Conservation (phyloP, 2,329 filamentous ascomycete species). For the Scytalidium lignicola region DNA sequence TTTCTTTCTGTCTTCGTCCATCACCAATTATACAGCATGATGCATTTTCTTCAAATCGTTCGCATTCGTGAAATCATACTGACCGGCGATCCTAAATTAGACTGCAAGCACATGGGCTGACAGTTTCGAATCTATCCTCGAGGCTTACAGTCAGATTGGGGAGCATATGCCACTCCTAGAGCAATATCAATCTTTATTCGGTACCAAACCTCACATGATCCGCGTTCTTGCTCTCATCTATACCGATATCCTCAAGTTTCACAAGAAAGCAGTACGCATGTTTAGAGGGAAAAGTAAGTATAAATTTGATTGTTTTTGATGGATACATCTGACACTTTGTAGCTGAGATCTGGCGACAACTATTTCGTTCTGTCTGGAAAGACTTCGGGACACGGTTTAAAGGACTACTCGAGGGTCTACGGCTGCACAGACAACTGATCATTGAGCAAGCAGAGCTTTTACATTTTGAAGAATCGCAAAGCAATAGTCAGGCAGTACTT, state of each 20-base stretch:
- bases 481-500: no score
- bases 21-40: no score
- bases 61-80: no score
- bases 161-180: conserved; percentile 32
- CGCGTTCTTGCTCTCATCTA: conserved; percentile 30
- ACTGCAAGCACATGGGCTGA: conserved; percentile 28
- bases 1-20: no score
- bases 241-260: conserved; percentile 34
- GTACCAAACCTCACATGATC: conserved; percentile 24
- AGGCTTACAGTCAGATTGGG: conserved; percentile 33
- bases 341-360: conserved; percentile 23
- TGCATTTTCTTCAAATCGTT: no score
- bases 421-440: conserved; percentile 24
- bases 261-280: conserved; percentile 28
- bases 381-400: conserved; percentile 24
- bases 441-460: conserved; percentile 22
- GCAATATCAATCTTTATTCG: conserved; percentile 28
- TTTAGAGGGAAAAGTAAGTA: conserved; percentile 21
- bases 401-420: conserved; percentile 24
- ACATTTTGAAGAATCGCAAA: no score
- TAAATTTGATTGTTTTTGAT: conserved; percentile 1
- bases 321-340: conserved; percentile 1
- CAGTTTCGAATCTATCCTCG: conserved; percentile 31
- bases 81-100: no score
- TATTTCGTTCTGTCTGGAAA: conserved; percentile 30